phyloP scores from a whole-genome alignment of 805 yeast genomes.

The Priceomyces medius region DNA sequence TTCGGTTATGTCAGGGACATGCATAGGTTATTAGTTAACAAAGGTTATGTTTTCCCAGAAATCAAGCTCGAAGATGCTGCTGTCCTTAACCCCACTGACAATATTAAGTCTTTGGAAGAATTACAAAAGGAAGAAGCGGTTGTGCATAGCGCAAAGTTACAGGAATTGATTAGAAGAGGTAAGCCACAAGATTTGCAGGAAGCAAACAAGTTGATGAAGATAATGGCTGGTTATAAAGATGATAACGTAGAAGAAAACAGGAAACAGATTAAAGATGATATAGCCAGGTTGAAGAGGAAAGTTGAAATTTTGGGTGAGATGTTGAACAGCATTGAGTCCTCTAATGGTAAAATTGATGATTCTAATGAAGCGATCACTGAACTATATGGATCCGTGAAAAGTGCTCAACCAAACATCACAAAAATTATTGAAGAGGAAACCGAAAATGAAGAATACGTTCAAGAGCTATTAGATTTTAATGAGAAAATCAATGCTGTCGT shows the following conservation, averaged over 20 bases:
- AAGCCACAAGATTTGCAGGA: constrained; percentile 93
- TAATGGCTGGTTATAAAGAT: constrained; percentile 96
- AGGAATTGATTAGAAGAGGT: constrained; percentile 92
- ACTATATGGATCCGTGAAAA: constrained; percentile 72
- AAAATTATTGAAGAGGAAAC: constrained; percentile 82
- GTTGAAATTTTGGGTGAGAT: constrained; percentile 86
- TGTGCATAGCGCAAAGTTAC: constrained; percentile 92
- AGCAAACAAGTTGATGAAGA: constrained; percentile 94
- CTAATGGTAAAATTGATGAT: constrained; percentile 40
- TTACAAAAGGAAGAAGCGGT: constrained; percentile 88
- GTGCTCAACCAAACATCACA: constrained; percentile 83
- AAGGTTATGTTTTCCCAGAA: constrained; percentile 93
- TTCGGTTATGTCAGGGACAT: constrained; percentile 89
- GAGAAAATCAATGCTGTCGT: constrained; percentile 72
- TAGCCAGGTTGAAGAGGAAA: constrained; percentile 80
- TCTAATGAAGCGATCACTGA: constrained; percentile 76
- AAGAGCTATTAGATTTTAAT: constrained; percentile 64
- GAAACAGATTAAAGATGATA: constrained; percentile 77
- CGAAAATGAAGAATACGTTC: constrained; percentile 62
- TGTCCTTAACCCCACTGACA: constrained; percentile 86
- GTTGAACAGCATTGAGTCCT: constrained; percentile 53
- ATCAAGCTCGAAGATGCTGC: constrained; percentile 88
- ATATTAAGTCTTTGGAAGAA: constrained; percentile 83
- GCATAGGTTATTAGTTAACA: constrained; percentile 86
- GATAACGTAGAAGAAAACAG: constrained; percentile 73